Base-by-base conservation (phyloP, 2,329 filamentous ascomycete species). In the Pseudopithomyces maydicus region DNA sequence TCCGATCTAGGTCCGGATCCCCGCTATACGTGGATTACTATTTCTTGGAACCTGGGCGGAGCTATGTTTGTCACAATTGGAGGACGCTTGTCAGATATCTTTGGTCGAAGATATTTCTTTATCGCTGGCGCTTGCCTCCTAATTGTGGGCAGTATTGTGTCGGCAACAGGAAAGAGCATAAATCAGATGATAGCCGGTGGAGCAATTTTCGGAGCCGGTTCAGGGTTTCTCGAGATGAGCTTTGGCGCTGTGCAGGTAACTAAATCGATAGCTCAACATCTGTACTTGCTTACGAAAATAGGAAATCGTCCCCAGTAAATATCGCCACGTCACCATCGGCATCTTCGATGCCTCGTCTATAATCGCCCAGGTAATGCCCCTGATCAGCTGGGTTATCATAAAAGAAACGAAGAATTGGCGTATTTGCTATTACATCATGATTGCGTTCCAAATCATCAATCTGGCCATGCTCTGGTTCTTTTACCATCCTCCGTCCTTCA, bases 111-210 rank as follows among this genome's bases (percentile, higher is more conserved):
- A 35, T 73, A 64, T 45, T 74, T 73, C 52, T 72, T 73, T 57
- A 54, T 74, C 23, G 66, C 68, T 0, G 77, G 77, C 6, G 70
- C 74, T 14, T 36, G 67, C 14, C 65, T 74, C 11, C 67, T 71
- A 22, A 69, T 77, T 26, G 58, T 74, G 26, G 77, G 77, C 8
- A 70, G 69, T 20, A 72, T 79, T 26, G 71, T 79, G 14, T 75
- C 77, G 3, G 77, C 77, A 0, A 79, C 75, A 1, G 77, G 74
- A 6, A 62, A 72, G 45, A 70, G 52, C 52, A 78, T 80, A 57
- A 67, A 71, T 26, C 71, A 75, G 52, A 79, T 79, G 76, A 78
- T 80, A 52, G 74, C 68, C 4, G 72, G 72, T 17, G 75, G 77
- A 14, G 74, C 71, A 10, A 63, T 80, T 20, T 78, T 80, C 50